Base-by-base conservation (phyloP, 2,329 filamentous ascomycete species). In the Zelopaecilomyces penicillatus region DNA sequence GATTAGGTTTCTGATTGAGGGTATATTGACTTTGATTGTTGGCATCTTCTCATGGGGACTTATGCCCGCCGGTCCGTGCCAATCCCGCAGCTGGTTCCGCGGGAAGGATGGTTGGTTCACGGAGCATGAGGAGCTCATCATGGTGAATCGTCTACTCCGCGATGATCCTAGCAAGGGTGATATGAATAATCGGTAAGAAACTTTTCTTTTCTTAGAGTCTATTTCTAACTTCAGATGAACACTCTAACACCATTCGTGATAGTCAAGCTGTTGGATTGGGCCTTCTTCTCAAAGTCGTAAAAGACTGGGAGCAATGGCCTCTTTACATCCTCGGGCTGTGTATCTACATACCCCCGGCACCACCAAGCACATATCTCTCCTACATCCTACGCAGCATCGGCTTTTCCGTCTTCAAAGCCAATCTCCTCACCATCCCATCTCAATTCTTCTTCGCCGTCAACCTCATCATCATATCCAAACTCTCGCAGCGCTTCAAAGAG, bases 71-170 rank as follows among this genome's bases (percentile, higher is more conserved):
- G 67, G 68, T 0, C 70, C 70, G 1, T 67, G 64, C 6, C 68
- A 73, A 49, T 81, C 77, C 0, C 68, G 66, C 36, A 73, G 67
- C 38, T 77, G 74, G 72, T 76, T 76, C 53, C 70, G 76, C 8
- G 76, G 75, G 11, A 68, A 69, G 31, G 36, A 52, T n/a, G 67
- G 73, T 4, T 80, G 77, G 76, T 80, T 80, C 60, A 73, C 57
- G n/a, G 69, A 72, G 41, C 67, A 54, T 8, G 75, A 79, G 49
- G 70, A 76, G 46, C 60, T 63, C 32, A 80, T 80, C 42, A 67
- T 80, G 12, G 75, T 80, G n/a, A 82, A 80, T 46, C 67, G 80
- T 1, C 57, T 68, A 2, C 54, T 68, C 8, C 70, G 78, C 3
- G 78, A 82, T 38, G 78, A 80, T 44, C 76, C 76, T 0, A 67